Evolutionary conservation across 1,284 basidiomycete genomes (phyloP), one percentile per base, ranked within the genome.

Genomic region (Ceratobasidium sp.): DNA sequence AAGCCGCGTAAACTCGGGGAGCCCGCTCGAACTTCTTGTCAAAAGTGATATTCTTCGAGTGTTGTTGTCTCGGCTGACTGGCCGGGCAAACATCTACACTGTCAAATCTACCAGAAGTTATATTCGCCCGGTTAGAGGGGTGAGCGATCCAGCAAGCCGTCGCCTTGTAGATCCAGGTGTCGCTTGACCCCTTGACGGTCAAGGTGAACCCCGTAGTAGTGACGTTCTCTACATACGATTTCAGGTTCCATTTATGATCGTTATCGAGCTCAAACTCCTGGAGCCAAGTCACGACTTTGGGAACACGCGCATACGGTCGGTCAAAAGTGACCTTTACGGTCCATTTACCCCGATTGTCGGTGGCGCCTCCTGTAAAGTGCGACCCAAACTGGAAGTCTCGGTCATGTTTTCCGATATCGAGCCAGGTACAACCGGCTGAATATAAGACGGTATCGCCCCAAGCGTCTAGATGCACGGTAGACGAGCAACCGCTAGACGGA

Each of bases 61-160:
- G 44, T 12, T 58, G 10, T 12, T n/a, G 46, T n/a, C 61, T 39
- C 26, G 64, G 44, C 26, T 67, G 56, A n/a, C 55, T 15, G 44
- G 55, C 44, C 20, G 71, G 39, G n/a, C 64, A 51, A 9, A 75
- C 55, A 3, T 80, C 79, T 7, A 28, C 46, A 18, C 55, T 78
- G 56, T 63, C 55, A 51, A 71, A 67, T 18, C n/a, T 69, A 20
- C 79, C 79, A 18, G 42, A 60, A 39, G 67, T 39, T 49, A 80
- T 73, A 60, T 78, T n/a, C 49, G 68, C 49, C 7, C 72, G 64
- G 55, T 76, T 60, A 12, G 51, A 58, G 0, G 79, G 79, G 39
- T 77, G 56, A 2, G 79, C 79, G 53, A 80, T 77, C 79, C 79
- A 80, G 18, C n/a, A 26, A 40, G 67, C 73, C 12, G 44, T 55